Evolutionary conservation across 2,329 filamentous ascomycete genomes (phyloP).

Genomic region (Rhynchosporium graminicola): DNA sequence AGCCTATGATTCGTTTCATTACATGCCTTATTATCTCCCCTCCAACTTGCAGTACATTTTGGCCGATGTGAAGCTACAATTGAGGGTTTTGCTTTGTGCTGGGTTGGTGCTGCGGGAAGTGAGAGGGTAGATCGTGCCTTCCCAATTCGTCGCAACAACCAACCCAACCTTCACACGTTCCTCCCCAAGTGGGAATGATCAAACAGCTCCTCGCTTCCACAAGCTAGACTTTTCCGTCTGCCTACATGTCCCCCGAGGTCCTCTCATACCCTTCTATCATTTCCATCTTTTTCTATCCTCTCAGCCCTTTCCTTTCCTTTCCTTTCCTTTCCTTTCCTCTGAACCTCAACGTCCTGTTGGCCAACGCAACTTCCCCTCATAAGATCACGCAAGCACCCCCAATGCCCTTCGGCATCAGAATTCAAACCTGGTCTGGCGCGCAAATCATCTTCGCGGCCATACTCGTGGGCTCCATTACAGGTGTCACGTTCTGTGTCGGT

Average conservation of each 20-base stretch:
- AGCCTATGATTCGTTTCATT: no score
- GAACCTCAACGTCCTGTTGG: neutral
- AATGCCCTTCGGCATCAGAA: slow-evolving; percentile 9
- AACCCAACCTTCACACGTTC: neutral
- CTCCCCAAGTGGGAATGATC: neutral
- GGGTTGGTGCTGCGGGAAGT: neutral
- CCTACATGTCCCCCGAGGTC: neutral
- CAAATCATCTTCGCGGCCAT: slow-evolving; percentile 13
- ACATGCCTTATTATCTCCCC: no score
- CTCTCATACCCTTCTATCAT: neutral
- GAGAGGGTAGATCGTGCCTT: slow-evolving; percentile 2
- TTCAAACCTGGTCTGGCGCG: slow-evolving; percentile 11
- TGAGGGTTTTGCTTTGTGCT: neutral
- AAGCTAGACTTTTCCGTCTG: neutral
- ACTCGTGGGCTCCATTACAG: slow-evolving; percentile 8
- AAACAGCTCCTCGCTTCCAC: slow-evolving; percentile 3
- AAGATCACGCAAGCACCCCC: neutral
- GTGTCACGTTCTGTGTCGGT: slow-evolving; percentile 11
- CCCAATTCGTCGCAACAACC: slow-evolving; percentile 6
- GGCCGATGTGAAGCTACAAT: no score
- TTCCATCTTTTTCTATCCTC: neutral
- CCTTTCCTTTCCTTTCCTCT: neutral
- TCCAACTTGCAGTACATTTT: no score
- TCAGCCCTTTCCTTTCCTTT: neutral
- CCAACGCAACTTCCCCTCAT: neutral